A percentile compares a stretch with the other conserved stretches of the same genome.
Conservation (phyloP, 2,329 filamentous ascomycete species). For the Aspergillus clavatus region DNA sequence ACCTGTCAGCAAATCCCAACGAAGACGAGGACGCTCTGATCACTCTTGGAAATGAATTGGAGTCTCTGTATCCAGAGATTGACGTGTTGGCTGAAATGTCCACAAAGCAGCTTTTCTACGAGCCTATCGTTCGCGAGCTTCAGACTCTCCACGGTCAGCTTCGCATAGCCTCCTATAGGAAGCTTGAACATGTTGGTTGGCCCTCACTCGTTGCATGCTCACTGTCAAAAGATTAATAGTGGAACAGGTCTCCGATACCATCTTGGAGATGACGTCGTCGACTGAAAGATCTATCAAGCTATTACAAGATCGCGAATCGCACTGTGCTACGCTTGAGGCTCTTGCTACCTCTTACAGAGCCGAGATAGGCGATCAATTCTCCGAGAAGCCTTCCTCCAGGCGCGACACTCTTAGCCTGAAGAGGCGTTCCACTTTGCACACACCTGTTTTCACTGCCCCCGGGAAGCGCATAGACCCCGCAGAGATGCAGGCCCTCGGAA, state of each 20-base stretch:
- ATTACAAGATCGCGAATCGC: constrained; percentile 31
- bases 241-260: constrained; percentile 28
- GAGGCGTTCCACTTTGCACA: constrained; percentile 23
- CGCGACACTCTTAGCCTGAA: constrained; percentile 21
- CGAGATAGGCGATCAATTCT: constrained; percentile 23
- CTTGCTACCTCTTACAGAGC: constrained; percentile 29
- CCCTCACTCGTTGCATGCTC: neutral
- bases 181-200: constrained; percentile 31
- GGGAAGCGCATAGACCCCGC: constrained; percentile 10
- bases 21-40: constrained; percentile 16
- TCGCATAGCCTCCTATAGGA: constrained; percentile 27
- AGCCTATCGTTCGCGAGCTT: constrained; percentile 35
- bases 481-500: constrained; percentile 26
- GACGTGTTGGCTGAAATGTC: constrained; percentile 40
- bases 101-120: constrained; percentile 39
- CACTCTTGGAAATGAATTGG: constrained; percentile 34
- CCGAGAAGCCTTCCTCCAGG: constrained; percentile 19
- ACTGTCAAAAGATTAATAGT: constrained; percentile 9
- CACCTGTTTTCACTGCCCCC: constrained; percentile 12
- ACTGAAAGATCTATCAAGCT: constrained; percentile 25
- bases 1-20: constrained; percentile 4
- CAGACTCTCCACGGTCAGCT: constrained; percentile 28
- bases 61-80: constrained; percentile 38
- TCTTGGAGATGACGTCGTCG: constrained; percentile 32
- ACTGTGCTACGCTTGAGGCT: constrained; percentile 30